A percentile compares a stretch with the other conserved stretches of the same genome.
Evolutionary conservation across 139 green algal species (phyloP).

Genomic region (Coelastrella sp.): DNA sequence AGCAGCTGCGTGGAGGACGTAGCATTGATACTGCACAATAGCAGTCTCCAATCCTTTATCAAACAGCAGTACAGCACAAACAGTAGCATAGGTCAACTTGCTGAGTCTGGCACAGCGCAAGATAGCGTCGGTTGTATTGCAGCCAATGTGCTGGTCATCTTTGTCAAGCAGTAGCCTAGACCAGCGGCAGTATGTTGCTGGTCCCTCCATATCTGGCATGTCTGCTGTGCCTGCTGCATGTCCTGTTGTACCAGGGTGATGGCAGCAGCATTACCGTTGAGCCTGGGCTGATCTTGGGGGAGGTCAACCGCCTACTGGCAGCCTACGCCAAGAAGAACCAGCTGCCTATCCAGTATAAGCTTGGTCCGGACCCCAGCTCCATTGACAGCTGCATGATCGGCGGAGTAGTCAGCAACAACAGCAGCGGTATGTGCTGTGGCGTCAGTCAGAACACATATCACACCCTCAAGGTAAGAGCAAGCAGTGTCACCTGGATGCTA

Average conservation of each 20-base stretch:
- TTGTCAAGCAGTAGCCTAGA: neutral
- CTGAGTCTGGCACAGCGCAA: too few relatives aligned
- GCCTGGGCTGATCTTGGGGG: conserved; percentile 94
- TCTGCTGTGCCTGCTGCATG: neutral
- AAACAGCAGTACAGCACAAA: neutral
- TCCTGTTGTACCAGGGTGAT: conserved; percentile 74
- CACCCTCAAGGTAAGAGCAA: conserved; percentile 77
- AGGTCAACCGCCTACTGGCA: conserved; percentile 93
- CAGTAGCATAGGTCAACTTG: neutral
- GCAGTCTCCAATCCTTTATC: too few relatives aligned
- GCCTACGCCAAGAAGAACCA: conserved; percentile 80
- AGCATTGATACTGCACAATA: too few relatives aligned
- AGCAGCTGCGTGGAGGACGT: too few relatives aligned
- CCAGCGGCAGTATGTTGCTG: neutral
- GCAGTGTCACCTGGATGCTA: neutral
- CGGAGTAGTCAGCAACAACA: conserved; percentile 98
- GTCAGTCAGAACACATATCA: conserved; percentile 96
- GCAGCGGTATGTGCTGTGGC: conserved; percentile 98
- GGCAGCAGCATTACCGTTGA: conserved; percentile 94
- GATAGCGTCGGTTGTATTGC: too few relatives aligned
- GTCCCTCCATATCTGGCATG: neutral
- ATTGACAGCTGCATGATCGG: conserved; percentile 93
- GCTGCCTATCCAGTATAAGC: conserved; percentile 95
- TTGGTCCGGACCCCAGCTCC: conserved; percentile 95
- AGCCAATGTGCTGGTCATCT: too few relatives aligned